These are phyloP conservation scores for Eucalyptus viminalis DNA, from an alignment of 345 rosid species.

Conservation along the genomic window DNA sequence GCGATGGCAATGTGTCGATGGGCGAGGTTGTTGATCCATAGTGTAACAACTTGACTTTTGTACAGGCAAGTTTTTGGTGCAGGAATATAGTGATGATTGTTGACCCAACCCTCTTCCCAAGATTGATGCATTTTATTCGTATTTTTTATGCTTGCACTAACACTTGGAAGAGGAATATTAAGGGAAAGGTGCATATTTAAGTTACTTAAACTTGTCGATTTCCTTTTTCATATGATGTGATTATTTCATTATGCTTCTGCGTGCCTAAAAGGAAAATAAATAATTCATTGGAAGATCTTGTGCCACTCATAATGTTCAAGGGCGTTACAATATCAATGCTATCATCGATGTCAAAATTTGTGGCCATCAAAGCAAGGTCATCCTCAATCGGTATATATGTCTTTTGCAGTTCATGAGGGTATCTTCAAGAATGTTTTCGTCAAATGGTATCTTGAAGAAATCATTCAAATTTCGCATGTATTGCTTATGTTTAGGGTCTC, in stretches of 20 bases:
- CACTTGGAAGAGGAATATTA: not conserved
- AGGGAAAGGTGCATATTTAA: not conserved
- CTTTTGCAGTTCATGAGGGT: not conserved
- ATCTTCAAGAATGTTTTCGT: not conserved
- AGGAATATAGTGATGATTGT: not conserved
- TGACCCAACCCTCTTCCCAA: not conserved
- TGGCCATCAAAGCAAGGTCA: not conserved
- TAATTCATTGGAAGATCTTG: not conserved
- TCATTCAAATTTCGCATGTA: not conserved
- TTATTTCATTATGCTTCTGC: not conserved
- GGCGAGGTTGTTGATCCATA: not conserved
- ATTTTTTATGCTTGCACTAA: not conserved
- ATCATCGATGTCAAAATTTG: not conserved
- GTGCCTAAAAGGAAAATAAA: not conserved
- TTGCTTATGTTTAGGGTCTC: not conserved
- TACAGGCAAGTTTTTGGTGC: not conserved
- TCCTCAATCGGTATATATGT: not conserved
- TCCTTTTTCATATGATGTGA: not conserved
- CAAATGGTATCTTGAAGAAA: not conserved
- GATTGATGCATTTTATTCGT: not conserved
- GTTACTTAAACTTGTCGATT: not conserved
- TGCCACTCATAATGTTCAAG: not conserved
- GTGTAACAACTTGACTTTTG: not conserved
- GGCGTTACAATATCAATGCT: not conserved
- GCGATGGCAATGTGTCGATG: not conserved